phyloP scores from a whole-genome alignment of 2,329 filamentous ascomycete species.

The Fusarium setosum region DNA sequence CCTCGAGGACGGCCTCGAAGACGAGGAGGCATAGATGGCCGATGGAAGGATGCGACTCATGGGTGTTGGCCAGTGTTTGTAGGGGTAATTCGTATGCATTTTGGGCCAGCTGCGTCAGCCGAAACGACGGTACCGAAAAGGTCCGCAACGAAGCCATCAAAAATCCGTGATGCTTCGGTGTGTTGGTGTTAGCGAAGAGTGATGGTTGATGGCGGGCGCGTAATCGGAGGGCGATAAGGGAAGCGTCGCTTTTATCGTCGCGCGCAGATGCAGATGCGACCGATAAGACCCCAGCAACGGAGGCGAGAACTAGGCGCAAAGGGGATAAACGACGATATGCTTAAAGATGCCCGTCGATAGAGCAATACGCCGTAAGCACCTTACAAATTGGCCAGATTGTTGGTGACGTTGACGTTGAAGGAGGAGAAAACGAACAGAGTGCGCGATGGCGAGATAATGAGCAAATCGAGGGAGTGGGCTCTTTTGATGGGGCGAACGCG shows the following conservation, averaged over 20 bases:
- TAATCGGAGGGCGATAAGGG: constrained; percentile 17
- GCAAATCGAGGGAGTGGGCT: constrained; percentile 26
- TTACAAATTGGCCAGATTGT: constrained; percentile 16
- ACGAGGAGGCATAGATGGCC: constrained; percentile 82
- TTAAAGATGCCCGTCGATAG: constrained; percentile 5
- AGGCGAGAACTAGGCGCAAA: not conserved
- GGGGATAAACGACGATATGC: not conserved
- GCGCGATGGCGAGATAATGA: constrained; percentile 26
- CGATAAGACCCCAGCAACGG: constrained; percentile 18
- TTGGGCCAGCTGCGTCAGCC: constrained; percentile 52
- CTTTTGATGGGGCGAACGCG: constrained; percentile 31
- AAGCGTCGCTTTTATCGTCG: constrained; percentile 18
- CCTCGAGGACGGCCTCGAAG: constrained; percentile 94
- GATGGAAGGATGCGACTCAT: constrained; percentile 72
- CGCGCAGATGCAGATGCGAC: constrained; percentile 3
- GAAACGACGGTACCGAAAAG: constrained; percentile 58
- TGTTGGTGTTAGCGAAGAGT: constrained; percentile 11
- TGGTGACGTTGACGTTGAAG: constrained; percentile 1
- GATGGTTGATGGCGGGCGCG: constrained; percentile 17
- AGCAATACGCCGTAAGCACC: constrained; percentile 2
- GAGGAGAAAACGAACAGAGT: constrained; percentile 7
- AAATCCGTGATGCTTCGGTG: constrained; percentile 4
- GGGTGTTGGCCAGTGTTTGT: constrained; percentile 53
- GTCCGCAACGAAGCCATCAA: constrained; percentile 53
- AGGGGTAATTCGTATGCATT: constrained; percentile 56